Evolutionary conservation across 768 basidiomycete genomes (phyloP), one percentile per base, ranked within the genome.

Genomic region (Neoboletus magnificus): DNA sequence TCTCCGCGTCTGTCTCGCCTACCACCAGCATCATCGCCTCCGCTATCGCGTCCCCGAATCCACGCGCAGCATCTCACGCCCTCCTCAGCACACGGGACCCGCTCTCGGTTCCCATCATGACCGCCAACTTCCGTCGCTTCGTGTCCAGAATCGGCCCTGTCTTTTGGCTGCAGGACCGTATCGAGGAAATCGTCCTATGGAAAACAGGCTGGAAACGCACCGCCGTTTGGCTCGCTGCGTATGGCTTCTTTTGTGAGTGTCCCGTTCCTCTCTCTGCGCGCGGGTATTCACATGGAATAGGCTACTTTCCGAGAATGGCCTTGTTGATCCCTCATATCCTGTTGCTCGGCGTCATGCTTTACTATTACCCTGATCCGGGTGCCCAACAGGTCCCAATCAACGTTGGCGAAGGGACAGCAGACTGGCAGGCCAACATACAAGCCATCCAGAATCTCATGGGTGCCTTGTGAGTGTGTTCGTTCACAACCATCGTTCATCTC

Each of bases 401-500:
- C 20, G 64, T 77, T 1, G 64, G 79, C 4, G 89, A 92, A 62
- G 87, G 84, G 5, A 82, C 83, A 8, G 79, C 85, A 0, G 87
- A 90, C 54, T 94, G 91, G 85, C 86, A 88, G 56, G 87, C 89
- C 16, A 96, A 94, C 61, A 73, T 94, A 2, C 92, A 94, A 71
- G 92, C 80, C 1, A 89, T 94, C 30, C 93, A 95, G 68, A 95
- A 95, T 62, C 79, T 94, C 30, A 93, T 95, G 93, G 92, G 91
- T 7, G 73, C 80, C 8, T 73, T 86, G 89, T 93, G 71, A 60
- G 89, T 62, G 22, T n/a, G 12, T 15, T 27, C 11, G 2, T 33
- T 11, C 7, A 3, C 4, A 7, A 30, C 36, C 2, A 18, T 29
- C 22, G 1, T 2, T 9, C 8, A 16, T 32, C 37, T 48, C 12